Evolutionary conservation across 1,284 basidiomycete species (phyloP).

Genomic region (Ceratobasidium sp.): DNA sequence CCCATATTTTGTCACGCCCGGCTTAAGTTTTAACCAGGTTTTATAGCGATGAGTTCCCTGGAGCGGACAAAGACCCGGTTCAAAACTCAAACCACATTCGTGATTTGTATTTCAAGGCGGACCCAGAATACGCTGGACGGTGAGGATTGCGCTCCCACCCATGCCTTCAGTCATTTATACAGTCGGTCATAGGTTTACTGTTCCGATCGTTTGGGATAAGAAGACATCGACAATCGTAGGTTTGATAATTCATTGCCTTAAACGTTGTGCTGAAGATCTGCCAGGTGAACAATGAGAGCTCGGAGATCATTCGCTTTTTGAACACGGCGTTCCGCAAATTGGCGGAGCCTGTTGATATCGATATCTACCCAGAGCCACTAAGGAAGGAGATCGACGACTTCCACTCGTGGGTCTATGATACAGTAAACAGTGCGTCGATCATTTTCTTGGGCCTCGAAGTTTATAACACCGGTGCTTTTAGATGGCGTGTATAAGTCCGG

Average conservation of each 20-base stretch:
- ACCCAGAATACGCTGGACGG: slow-evolving; percentile 79
- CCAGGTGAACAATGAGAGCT: slow-evolving; percentile 85
- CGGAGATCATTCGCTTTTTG: slow-evolving; percentile 94
- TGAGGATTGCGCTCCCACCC: slow-evolving; percentile 52
- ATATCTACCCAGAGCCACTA: slow-evolving; percentile 83
- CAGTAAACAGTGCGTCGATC: slow-evolving; percentile 77
- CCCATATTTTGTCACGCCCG: neutral
- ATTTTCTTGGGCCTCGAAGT: neutral
- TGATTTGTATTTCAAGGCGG: slow-evolving; percentile 86
- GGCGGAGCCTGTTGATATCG: slow-evolving; percentile 72
- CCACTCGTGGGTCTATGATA: slow-evolving; percentile 89
- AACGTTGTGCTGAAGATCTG: neutral
- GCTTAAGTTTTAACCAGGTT: neutral
- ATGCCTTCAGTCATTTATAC: neutral
- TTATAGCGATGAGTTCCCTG: slow-evolving; percentile 74
- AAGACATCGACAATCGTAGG: slow-evolving; percentile 86
- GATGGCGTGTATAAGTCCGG: slow-evolving; percentile 92
- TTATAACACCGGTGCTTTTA: slow-evolving; percentile 53
- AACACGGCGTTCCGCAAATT: slow-evolving; percentile 86
- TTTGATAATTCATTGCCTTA: neutral
- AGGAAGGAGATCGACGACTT: slow-evolving; percentile 86
- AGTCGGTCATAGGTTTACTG: slow-evolving; percentile 74
- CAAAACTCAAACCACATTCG: slow-evolving; percentile 79
- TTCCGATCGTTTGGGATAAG: slow-evolving; percentile 97
- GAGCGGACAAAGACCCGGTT: slow-evolving; percentile 78